These are phyloP conservation scores for Psilocybe cyanescens DNA, from an alignment of 768 basidiomycete species.

Conservation along the genomic window DNA sequence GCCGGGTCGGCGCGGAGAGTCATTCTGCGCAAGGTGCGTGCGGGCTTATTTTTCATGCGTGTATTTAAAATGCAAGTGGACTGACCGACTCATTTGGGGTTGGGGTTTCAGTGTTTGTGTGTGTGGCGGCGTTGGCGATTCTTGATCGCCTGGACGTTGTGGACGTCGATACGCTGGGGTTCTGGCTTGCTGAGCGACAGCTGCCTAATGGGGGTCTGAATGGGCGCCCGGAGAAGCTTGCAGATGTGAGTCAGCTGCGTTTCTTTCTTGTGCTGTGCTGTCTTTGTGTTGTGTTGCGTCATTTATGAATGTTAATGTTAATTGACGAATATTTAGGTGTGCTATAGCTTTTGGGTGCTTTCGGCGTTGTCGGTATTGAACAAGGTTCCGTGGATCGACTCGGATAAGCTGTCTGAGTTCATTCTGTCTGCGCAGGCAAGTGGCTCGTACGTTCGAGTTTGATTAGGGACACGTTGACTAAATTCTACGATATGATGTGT, in stretches of 20 bases:
- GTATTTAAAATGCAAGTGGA: not conserved
- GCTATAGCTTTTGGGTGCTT: slow-evolving; percentile 97
- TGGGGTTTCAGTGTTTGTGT: slow-evolving; percentile 75
- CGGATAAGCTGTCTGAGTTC: slow-evolving; percentile 74
- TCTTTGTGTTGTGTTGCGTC: not conserved
- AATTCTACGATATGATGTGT: not conserved
- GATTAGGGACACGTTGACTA: not conserved
- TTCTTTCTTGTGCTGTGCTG: too few relatives aligned
- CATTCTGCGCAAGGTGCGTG: slow-evolving; percentile 86
- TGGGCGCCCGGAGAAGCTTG: slow-evolving; percentile 96
- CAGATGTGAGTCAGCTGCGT: slow-evolving; percentile 68
- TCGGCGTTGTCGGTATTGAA: slow-evolving; percentile 86
- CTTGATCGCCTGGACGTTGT: slow-evolving; percentile 81
- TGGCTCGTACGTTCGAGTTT: not conserved
- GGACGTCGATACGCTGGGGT: slow-evolving; percentile 78
- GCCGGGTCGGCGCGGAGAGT: slow-evolving; percentile 82
- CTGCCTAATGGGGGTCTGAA: slow-evolving; percentile 93
- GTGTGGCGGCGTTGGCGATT: slow-evolving; percentile 85
- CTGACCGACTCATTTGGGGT: not conserved
- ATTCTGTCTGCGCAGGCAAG: slow-evolving; percentile 87
- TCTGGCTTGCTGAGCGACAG: slow-evolving; percentile 96
- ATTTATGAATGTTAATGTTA: not conserved
- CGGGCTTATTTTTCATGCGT: too few relatives aligned
- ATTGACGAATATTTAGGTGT: slow-evolving; percentile 60
- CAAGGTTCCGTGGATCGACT: slow-evolving; percentile 87